These are phyloP conservation scores for Solanum etuberosum DNA, from an alignment of 257 asterid genomes.

Conservation along the genomic window DNA sequence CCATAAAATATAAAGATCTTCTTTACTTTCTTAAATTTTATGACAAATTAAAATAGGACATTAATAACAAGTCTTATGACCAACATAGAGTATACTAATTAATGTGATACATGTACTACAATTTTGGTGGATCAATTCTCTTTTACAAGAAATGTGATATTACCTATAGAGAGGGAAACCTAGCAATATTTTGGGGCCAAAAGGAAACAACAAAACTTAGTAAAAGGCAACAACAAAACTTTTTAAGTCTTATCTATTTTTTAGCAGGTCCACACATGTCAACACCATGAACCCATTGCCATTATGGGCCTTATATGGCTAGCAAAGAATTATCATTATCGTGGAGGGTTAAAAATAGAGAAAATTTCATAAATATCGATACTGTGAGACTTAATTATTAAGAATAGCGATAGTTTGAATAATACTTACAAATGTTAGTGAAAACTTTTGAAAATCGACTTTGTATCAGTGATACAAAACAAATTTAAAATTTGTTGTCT, in stretches of 20 bases:
- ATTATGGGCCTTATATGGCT: not conserved
- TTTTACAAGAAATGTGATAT: not conserved
- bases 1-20: no score
- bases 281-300: not conserved
- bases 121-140: not conserved
- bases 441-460: no score
- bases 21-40: no score
- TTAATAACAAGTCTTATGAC: not conserved
- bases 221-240: not conserved
- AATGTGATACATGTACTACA: not conserved
- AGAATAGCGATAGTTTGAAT: not conserved
- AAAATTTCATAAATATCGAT: not conserved
- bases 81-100: not conserved
- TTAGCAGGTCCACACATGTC: not conserved
- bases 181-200: not conserved
- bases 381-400: not conserved
- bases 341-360: not conserved
- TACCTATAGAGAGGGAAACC: not conserved
- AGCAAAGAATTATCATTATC: not conserved
- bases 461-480: no score
- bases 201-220: not conserved
- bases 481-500: no score
- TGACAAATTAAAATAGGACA: not conserved
- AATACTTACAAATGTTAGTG: no score
- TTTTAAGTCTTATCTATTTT: not conserved